Conservation (phyloP, 495 filamentous ascomycete species). For the Lepidopterella palustris region DNA sequence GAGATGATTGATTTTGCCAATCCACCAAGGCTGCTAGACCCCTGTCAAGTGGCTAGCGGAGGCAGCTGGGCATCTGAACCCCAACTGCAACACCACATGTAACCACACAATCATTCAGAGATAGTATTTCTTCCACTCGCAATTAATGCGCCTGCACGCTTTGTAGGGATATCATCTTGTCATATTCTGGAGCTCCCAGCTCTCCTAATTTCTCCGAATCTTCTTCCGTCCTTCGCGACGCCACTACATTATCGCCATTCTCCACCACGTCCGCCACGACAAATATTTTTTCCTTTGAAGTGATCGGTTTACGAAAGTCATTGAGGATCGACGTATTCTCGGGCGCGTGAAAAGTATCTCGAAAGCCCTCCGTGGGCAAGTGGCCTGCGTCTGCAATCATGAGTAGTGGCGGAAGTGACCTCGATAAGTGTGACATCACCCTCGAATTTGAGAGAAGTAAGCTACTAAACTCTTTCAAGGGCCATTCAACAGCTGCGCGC, state of each 20-base stretch:
- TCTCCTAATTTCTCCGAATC: too few species aligned
- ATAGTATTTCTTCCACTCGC: too few species aligned
- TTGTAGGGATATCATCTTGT: too few species aligned
- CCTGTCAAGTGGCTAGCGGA: neutral
- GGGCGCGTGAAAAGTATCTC: neutral
- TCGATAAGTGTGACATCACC: slow-evolving; percentile 20
- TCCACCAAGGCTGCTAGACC: neutral
- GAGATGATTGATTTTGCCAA: neutral
- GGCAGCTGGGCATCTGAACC: neutral
- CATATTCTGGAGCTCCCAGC: too few species aligned
- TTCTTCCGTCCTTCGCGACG: neutral
- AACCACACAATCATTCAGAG: too few species aligned
- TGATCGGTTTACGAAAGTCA: neutral
- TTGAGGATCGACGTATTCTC: neutral
- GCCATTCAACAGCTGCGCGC: slow-evolving; percentile 89
- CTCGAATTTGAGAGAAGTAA: neutral
- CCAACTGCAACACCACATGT: neutral
- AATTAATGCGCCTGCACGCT: too few species aligned
- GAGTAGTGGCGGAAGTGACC: slow-evolving; percentile 29
- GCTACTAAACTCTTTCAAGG: slow-evolving; percentile 41
- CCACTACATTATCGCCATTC: neutral
- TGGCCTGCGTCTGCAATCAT: slow-evolving; percentile 13
- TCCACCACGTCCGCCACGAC: neutral
- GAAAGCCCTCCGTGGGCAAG: slow-evolving; percentile 7
- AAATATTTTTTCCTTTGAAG: neutral